Evolutionary conservation across 2,329 filamentous ascomycete genomes (phyloP), one percentile per base, ranked within the genome.

Genomic region (Cladorrhinum sp.): DNA sequence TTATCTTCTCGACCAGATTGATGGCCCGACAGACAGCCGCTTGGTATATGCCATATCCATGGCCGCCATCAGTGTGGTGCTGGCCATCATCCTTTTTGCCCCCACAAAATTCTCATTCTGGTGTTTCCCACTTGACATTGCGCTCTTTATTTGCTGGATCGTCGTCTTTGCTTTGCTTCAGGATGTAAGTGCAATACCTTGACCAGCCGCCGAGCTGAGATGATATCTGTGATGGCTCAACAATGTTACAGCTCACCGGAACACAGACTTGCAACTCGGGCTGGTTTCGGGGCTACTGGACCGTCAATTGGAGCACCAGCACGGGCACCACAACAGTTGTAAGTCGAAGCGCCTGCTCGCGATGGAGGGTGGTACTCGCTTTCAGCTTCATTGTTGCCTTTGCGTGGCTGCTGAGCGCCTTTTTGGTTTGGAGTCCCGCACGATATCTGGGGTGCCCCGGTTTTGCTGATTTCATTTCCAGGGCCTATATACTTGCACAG

Each of bases 71-170:
- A 59, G 57, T 24, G 50, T 54, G 5, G n/a, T 24, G 20, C 24
- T 54, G 30, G 18, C 57, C 28, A 20, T 59, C 10, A 26, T 59
- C 18, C 57, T 59, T 10, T 2, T 59, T 20, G 49, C 57, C 2
- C 57, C 57, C 18, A 14, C 54, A 18, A 42, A 33, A 48, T 59
- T 54, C 57, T 59, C 57, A 20, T 59, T 59, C 49, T 46, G 48
- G 20, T 54, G 28, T 33, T 59, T 59, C 21, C 30, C 57, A 3
- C n/a, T 59, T 28, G 57, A 59, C 49, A 39, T 59, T 46, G 49
- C 57, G 3, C 57, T 59, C 49, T 59, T 59, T 48, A 18, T 59
- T 20, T 59, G 48, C 50, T 59, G 57, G 57, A 59, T 59, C 24
- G 50, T 54, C 30, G 52, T 49, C 49, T 59, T 59, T 54, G 57